These are phyloP conservation scores for Acanthamoeba castellanii DNA, from an alignment of 208 protist genomes.

Conservation along the genomic window DNA sequence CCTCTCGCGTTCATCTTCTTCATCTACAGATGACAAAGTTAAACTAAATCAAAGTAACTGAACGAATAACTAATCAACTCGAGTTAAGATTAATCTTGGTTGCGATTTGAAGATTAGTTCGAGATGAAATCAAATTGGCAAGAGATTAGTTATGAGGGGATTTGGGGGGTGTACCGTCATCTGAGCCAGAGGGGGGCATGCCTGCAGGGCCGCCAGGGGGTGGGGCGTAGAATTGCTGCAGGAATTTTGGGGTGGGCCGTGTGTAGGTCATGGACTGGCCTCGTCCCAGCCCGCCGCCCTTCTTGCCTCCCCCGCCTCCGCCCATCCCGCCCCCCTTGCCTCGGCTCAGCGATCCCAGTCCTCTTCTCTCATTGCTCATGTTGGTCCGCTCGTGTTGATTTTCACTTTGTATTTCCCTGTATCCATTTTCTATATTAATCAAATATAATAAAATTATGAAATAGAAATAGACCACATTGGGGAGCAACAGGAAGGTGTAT, in stretches of 20 bases:
- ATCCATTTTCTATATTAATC: no score
- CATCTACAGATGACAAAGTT: background rate
- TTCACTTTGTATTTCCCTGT: background rate
- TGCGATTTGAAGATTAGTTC: background rate
- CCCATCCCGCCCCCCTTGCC: background rate
- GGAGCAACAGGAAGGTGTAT: no score
- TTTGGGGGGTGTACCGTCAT: background rate
- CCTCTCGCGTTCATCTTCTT: conserved; percentile 1
- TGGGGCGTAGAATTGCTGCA: conserved; percentile 29
- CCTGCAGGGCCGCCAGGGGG: background rate
- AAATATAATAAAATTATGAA: background rate
- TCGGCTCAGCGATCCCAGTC: conserved; percentile 27
- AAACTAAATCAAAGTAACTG: background rate
- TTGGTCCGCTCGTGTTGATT: background rate
- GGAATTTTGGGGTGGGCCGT: conserved; percentile 35
- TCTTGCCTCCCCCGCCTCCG: background rate
- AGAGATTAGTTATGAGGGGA: no score
- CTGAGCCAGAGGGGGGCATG: background rate
- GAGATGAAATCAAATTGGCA: background rate
- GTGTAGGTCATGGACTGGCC: conserved; percentile 36
- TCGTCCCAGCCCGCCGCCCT: background rate
- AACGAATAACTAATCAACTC: background rate
- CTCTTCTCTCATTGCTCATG: conserved; percentile 1
- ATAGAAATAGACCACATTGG: background rate
- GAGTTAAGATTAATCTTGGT: no score